Evolutionary conservation across 2,329 filamentous ascomycete species (phyloP).

Genomic region (Fusarium sp.): DNA sequence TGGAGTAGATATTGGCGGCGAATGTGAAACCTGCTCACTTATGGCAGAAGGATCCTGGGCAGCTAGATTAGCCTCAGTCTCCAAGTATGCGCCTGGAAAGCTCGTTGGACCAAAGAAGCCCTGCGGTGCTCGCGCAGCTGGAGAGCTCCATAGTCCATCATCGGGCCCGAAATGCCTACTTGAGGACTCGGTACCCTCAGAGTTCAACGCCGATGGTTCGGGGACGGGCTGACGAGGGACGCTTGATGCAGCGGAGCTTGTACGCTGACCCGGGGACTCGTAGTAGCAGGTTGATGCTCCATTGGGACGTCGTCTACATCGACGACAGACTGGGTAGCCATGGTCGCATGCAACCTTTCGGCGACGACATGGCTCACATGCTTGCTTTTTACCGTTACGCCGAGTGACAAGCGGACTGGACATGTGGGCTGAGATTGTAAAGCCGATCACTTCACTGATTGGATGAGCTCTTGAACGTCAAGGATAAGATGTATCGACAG

Average conservation of each 20-base stretch:
- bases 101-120: not conserved
- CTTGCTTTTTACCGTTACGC: not conserved
- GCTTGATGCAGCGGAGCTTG: fast-evolving
- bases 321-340: not conserved
- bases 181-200: not conserved
- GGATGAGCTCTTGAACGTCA: fast-evolving
- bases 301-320: not conserved
- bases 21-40: fast-evolving
- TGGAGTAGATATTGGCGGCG: not conserved
- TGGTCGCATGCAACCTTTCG: conserved; percentile 2
- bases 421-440: not conserved
- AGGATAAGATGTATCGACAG: not conserved
- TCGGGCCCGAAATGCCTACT: not conserved
- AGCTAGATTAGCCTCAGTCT: not conserved
- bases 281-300: not conserved
- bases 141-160: not conserved
- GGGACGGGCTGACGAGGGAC: not conserved
- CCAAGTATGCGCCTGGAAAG: not conserved
- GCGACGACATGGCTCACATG: not conserved
- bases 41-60: fast-evolving
- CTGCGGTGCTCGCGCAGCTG: not conserved
- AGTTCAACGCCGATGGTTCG: not conserved
- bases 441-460: fast-evolving
- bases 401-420: not conserved
- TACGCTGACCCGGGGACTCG: not conserved